Base-by-base conservation (phyloP, 2,329 filamentous ascomycete genomes). In the Beauveria brongniartii region DNA sequence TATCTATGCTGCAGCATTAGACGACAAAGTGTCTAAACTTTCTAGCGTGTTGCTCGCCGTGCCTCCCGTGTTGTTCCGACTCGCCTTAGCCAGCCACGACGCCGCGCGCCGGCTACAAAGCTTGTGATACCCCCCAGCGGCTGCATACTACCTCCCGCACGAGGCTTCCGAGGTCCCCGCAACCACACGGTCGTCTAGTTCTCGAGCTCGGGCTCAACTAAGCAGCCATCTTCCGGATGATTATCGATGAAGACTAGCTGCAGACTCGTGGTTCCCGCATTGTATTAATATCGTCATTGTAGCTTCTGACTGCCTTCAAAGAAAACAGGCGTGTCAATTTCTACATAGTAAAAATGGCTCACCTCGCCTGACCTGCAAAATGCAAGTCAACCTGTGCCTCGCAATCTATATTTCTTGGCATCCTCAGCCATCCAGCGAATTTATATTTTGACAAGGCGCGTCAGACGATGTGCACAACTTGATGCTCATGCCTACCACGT, bases 81-180 rank as follows among this genome's bases (percentile, higher is more conserved):
- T 26, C 24, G 20, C 14, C 18, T 37, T 28, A 22, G 18, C 20
- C n/a, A 9, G 22, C 22, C 52, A 8, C n/a, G 16, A 20, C 24
- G 53, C 20, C 22, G 16, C 28, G 20, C 46, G 44, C 34, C 47
- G 56, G 56, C 55, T 59, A 43, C 34, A 59, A 41, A 59, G 56
- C 56, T 59, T 44, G 56, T 52, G 55, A 59, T 14, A n/a, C 37
- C 34, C 26, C 22, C 44, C 26, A 1, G 44, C 24, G 55, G 54
- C 28, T 56, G 54, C 54, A 56, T 58, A 22, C 30, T 47, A 51
- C 34, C 55, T 28, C 16, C 14, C 40, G 34, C 16, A 46, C 12
- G 26, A 59, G 41, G 18, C 55, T 57, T 47, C 47, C 47, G 47
- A 59, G 56, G 47, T 58, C 34, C 37, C 44, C 47, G 47, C 43